Percentiles rank a stretch among this genome's conserved stretches.
phyloP scores from a whole-genome alignment of 2,329 filamentous ascomycete species.

The Scedosporium minutisporum region DNA sequence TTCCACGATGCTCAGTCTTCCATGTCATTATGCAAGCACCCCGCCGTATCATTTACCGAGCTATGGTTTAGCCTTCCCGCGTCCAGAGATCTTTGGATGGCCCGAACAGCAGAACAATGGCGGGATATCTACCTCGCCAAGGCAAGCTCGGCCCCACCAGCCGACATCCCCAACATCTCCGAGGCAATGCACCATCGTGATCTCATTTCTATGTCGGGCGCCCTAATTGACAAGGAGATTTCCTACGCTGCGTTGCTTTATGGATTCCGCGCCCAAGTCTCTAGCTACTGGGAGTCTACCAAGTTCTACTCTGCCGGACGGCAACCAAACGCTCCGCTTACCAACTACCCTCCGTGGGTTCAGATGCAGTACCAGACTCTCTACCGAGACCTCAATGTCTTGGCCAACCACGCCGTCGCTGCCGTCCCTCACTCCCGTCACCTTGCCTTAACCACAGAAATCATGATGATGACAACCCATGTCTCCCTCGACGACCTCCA shows the following conservation, averaged over 20 bases:
- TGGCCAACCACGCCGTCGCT: slow-evolving; percentile 10
- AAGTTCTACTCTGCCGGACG: slow-evolving; percentile 18
- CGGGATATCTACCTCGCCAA: slow-evolving; percentile 30
- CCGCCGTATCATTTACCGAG: slow-evolving; percentile 21
- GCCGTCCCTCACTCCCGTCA: background rate
- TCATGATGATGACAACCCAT: slow-evolving; percentile 55
- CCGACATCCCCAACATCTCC: slow-evolving; percentile 1
- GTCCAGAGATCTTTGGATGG: slow-evolving; percentile 17
- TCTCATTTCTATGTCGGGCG: background rate
- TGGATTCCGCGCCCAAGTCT: slow-evolving; percentile 22
- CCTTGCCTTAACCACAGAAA: slow-evolving; percentile 11
- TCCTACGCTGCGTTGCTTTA: slow-evolving; percentile 18
- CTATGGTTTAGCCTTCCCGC: slow-evolving; percentile 16
- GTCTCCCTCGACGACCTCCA: slow-evolving; percentile 57
- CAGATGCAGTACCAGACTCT: slow-evolving; percentile 20
- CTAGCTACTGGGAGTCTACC: slow-evolving; percentile 20
- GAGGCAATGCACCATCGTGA: background rate
- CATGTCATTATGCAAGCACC: slow-evolving; percentile 18
- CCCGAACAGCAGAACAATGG: slow-evolving; percentile 17
- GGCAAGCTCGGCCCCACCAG: background rate
- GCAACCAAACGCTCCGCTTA: background rate
- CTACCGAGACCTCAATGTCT: slow-evolving; percentile 18
- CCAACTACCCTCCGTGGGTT: slow-evolving; percentile 15
- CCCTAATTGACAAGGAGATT: slow-evolving; percentile 18
- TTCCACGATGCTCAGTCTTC: slow-evolving; percentile 21